Conservation (phyloP, 805 yeast species). For the Pichia thaimueangensis region DNA sequence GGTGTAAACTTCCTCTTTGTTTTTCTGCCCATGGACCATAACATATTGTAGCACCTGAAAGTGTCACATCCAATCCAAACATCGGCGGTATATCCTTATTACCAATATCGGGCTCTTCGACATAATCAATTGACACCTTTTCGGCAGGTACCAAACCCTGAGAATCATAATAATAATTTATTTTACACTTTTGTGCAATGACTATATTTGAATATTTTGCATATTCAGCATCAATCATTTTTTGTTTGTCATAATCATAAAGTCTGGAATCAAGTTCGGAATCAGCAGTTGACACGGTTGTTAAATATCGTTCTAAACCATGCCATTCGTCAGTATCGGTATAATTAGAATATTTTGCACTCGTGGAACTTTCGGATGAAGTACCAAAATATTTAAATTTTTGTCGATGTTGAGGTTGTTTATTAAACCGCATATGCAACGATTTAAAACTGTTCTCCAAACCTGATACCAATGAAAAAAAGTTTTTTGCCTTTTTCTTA, state of each 20-base stretch:
- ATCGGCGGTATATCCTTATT: constrained; percentile 53
- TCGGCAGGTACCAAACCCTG: constrained; percentile 56
- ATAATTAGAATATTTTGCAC: background rate
- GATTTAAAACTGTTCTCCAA: constrained; percentile 2
- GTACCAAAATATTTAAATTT: background rate
- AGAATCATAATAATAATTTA: constrained; percentile 61
- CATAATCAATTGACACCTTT: constrained; percentile 26
- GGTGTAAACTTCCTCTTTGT: constrained; percentile 61
- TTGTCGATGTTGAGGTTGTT: constrained; percentile 11
- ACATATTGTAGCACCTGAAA: constrained; percentile 59
- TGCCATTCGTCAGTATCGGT: constrained; percentile 48
- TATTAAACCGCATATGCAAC: background rate
- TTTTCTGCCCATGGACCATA: constrained; percentile 97
- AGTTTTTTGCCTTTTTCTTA: constrained; percentile 1
- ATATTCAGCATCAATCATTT: constrained; percentile 56
- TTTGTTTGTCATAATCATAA: constrained; percentile 17
- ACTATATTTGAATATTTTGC: constrained; percentile 71
- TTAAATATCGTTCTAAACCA: constrained; percentile 68
- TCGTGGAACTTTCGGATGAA: constrained; percentile 1
- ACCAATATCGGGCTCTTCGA: constrained; percentile 49
- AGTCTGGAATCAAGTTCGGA: constrained; percentile 9
- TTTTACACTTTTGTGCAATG: constrained; percentile 48
- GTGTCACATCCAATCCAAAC: constrained; percentile 52
- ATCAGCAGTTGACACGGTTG: constrained; percentile 12
- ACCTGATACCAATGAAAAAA: constrained; percentile 6